These are phyloP conservation scores for Phyllosticta citribraziliensis DNA, from an alignment of 2,329 filamentous ascomycete species.

Conservation along the genomic window DNA sequence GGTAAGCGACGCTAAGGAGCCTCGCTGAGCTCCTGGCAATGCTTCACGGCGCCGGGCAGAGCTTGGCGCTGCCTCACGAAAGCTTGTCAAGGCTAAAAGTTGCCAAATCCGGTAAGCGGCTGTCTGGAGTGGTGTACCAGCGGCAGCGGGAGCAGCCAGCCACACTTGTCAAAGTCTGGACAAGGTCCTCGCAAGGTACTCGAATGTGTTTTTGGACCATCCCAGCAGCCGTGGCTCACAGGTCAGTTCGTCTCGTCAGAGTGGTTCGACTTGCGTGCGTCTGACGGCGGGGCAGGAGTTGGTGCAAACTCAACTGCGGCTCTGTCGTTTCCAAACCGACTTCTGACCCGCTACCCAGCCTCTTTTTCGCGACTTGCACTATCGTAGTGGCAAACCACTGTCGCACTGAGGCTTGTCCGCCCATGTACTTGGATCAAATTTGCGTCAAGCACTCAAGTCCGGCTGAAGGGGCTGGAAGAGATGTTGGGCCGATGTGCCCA, in stretches of 20 bases:
- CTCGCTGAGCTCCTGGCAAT: neutral
- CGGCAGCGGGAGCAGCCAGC: neutral
- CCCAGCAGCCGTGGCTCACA: neutral
- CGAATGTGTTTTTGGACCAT: neutral
- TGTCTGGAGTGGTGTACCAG: neutral
- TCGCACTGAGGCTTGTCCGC: neutral
- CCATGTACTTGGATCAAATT: neutral
- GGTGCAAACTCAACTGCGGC: neutral
- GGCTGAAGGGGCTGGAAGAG: neutral
- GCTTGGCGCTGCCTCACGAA: slow-evolving; percentile 6
- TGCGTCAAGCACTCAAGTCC: neutral
- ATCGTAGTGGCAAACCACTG: neutral
- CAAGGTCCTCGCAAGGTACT: neutral
- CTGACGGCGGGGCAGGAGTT: neutral
- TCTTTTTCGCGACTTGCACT: neutral
- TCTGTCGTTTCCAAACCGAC: neutral
- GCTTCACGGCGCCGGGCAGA: neutral
- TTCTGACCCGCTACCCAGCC: neutral
- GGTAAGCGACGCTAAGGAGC: neutral
- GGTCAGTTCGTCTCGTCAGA: neutral
- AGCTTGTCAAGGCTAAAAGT: slow-evolving; percentile 1
- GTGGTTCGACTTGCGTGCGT: neutral
- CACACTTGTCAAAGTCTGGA: neutral
- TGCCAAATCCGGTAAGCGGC: neutral
- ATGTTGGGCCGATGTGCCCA: neutral